Evolutionary conservation across 2,329 filamentous ascomycete species (phyloP), one percentile per base, ranked within the genome.

Genomic region (Colletotrichum australisinense): DNA sequence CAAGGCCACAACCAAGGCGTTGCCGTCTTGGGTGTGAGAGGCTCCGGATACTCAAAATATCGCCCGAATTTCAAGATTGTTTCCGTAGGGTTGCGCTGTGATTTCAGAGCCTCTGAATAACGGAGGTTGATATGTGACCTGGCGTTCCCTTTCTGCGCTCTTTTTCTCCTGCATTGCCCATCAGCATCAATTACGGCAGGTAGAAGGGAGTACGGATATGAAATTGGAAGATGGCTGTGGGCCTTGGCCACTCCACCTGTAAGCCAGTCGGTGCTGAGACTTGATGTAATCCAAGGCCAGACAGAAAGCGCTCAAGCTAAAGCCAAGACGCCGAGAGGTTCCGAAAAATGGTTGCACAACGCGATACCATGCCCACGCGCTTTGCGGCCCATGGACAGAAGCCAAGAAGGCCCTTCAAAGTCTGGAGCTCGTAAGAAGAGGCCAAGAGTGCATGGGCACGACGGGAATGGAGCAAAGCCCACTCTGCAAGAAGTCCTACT

Each of bases 201-300:
- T 58, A 35, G 53, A 60, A 64, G 69, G 53, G 59, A 60, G 53
- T 26, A 46, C 46, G 53, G 59, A 53, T 26, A 35, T 56, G 53
- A 64, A 59, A 72, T 69, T 63, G 32, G 30, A 38, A 69, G 52
- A 42, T 49, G 69, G 67, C 55, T 64, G 52, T 52, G 52, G 32
- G 59, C n/a, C 66, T 73, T 65, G 70, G 56, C 67, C 67, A 49
- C 49, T n/a, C 24, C 70, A 56, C 55, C 59, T 38, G 38, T 63
- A 30, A 26, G 30, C 53, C 30, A 28, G n/a, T 70, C 60, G 70
- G 60, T 60, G 60, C 70, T 46, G 67, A 65, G 60, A 63, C 67
- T 69, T 66, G 67, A 73, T 73, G 70, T 70, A 73, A 73, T 73
- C 70, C 67, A 73, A 70, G 67, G 63, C 63, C 52, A 38, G 32